Conservation (phyloP, 441 rosid genomes). For the Eutrema salsugineum region DNA sequence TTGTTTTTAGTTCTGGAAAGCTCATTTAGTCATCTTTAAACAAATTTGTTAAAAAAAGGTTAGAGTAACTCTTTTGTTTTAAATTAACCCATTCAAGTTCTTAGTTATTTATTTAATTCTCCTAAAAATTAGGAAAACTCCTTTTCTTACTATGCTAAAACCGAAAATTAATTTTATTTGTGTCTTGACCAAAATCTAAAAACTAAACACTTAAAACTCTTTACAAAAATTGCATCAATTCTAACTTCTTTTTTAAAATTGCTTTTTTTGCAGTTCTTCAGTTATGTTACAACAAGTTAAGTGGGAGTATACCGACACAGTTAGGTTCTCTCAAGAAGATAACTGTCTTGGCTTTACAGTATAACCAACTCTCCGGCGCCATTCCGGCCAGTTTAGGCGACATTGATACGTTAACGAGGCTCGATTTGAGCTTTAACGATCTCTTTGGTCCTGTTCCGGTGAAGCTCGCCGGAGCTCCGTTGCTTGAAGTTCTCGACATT, state of each 20-base stretch:
- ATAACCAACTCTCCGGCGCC: constrained; percentile 73
- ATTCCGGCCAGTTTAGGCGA: constrained; percentile 89
- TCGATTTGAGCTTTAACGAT: constrained; percentile 76
- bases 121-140: not conserved
- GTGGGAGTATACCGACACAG: constrained; percentile 74
- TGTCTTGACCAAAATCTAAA: not conserved
- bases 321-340: constrained; percentile 76
- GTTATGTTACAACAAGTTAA: constrained; percentile 83
- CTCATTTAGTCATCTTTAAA: not conserved
- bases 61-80: not conserved
- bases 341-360: constrained; percentile 71
- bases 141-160: not conserved
- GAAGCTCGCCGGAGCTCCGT: constrained; percentile 59
- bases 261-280: constrained; percentile 63
- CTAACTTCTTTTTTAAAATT: not conserved
- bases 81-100: not conserved
- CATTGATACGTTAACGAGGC: constrained; percentile 51
- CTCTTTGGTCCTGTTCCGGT: constrained; percentile 81
- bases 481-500: constrained; percentile 67
- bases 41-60: not conserved
- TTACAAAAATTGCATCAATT: not conserved
- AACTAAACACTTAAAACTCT: not conserved
- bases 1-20: not conserved
- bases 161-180: not conserved
- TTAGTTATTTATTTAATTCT: not conserved